Evolutionary conservation across 2,329 filamentous ascomycete genomes (phyloP).

Genomic region (Penicillium brevicompactum): DNA sequence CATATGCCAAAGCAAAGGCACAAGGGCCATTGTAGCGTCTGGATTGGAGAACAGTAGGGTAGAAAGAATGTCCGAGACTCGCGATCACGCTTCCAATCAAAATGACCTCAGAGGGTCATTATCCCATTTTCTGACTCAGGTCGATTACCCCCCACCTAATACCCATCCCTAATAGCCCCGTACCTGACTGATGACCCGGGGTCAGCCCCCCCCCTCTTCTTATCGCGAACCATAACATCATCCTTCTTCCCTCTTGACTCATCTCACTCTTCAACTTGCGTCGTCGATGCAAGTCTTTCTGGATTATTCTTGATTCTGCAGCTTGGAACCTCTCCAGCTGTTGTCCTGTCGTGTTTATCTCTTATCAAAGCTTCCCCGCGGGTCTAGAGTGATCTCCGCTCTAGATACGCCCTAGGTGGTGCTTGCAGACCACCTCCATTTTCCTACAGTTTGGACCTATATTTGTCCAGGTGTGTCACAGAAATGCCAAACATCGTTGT

Average conservation of each 20-base stretch:
- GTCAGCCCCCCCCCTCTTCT: conserved; percentile 16
- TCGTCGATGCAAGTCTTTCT: conserved; percentile 8
- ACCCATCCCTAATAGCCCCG: conserved; percentile 12
- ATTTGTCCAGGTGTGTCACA: conserved; percentile 11
- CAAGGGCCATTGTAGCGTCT: conserved; percentile 7
- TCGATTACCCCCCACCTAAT: conserved; percentile 13
- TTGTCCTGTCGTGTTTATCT: conserved; percentile 27
- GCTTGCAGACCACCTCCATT: background rate
- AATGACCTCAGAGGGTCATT: conserved; percentile 7
- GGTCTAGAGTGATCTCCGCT: conserved; percentile 30
- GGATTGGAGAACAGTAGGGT: conserved; percentile 7
- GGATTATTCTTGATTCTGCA: background rate
- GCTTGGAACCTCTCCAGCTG: conserved; percentile 21
- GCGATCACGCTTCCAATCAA: background rate
- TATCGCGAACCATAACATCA: conserved; percentile 18
- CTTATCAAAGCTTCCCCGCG: conserved; percentile 32
- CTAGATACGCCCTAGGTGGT: conserved; percentile 24
- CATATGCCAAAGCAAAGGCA: background rate
- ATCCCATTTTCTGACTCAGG: conserved; percentile 24
- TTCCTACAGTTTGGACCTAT: background rate
- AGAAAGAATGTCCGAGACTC: background rate
- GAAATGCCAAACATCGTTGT: background rate
- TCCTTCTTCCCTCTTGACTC: conserved; percentile 7
- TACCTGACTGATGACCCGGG: conserved; percentile 15
- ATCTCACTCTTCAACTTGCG: conserved; percentile 3